Evolutionary conservation across 371 early-diverging fungal species (phyloP).

Genomic region (Apophysomyces ossiformis): DNA sequence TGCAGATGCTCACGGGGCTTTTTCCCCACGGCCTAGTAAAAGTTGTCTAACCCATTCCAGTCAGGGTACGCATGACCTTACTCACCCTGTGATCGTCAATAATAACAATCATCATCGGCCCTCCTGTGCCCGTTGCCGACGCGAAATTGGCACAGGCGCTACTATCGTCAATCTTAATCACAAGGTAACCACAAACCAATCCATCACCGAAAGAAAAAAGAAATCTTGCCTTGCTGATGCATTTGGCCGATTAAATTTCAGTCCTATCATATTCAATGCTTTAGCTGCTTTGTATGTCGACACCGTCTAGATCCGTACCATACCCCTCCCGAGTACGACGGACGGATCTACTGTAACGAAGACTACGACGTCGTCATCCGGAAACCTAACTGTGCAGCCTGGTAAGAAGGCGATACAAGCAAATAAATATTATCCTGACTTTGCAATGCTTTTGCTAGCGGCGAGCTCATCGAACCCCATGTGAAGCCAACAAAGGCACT

Average conservation of each 20-base stretch:
- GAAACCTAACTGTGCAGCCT: constrained; percentile 38
- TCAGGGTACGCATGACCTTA: not conserved
- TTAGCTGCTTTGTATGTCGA: constrained; percentile 28
- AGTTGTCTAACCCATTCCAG: not conserved
- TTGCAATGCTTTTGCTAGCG: constrained; percentile 22
- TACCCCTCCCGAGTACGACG: constrained; percentile 44
- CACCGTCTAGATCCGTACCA: constrained; percentile 20
- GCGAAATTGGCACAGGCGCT: constrained; percentile 14
- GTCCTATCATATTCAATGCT: constrained; percentile 30
- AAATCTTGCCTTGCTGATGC: not conserved
- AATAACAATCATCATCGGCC: not conserved
- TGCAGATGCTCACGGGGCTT: too few species aligned
- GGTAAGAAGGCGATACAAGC: constrained; percentile 26
- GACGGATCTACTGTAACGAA: constrained; percentile 64
- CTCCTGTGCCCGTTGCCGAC: constrained; percentile 18
- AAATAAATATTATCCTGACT: not conserved
- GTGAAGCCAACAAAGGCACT: constrained; percentile 60
- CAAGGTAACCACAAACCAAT: not conserved
- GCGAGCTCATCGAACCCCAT: constrained; percentile 39
- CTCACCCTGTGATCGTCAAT: not conserved
- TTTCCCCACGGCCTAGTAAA: not conserved
- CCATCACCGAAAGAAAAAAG: not conserved
- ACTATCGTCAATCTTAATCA: not conserved
- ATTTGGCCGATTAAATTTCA: not conserved
- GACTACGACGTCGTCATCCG: constrained; percentile 43